phyloP scores from a whole-genome alignment of 2,329 filamentous ascomycete species.

The Penicillium sp. region DNA sequence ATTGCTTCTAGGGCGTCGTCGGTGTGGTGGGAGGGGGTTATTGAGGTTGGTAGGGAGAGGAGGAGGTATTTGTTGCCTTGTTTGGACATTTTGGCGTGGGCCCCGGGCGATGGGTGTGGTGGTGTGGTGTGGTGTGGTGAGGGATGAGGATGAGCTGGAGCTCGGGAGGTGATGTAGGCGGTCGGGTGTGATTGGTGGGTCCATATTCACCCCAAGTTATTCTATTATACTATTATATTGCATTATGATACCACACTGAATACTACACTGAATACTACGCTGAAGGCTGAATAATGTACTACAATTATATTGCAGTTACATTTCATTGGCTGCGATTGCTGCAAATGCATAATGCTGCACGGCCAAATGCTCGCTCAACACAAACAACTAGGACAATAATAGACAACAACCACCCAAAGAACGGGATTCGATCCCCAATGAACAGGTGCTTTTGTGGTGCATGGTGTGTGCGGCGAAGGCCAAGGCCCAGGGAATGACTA shows the following conservation, averaged over 20 bases:
- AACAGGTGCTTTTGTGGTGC: slow-evolving; percentile 2
- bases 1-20: slow-evolving; percentile 82
- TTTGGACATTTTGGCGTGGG: slow-evolving; percentile 45
- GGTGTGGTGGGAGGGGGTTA: slow-evolving; percentile 77
- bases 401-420: slow-evolving; percentile 16
- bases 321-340: slow-evolving; percentile 6
- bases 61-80: slow-evolving; percentile 72
- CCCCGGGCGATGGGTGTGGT: slow-evolving; percentile 19
- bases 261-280: no score
- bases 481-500: slow-evolving; percentile 25
- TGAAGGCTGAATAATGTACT: no score
- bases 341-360: slow-evolving; percentile 21
- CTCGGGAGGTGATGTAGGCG: slow-evolving; percentile 32
- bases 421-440: slow-evolving; percentile 8
- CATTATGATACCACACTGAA: no score
- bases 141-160: slow-evolving; percentile 12
- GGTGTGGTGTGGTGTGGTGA: slow-evolving; percentile 3
- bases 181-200: slow-evolving; percentile 27
- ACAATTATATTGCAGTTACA: no score
- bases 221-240: no score
- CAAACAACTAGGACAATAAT: slow-evolving; percentile 7
- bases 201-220: no score
- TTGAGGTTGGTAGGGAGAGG: slow-evolving; percentile 85
- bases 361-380: slow-evolving; percentile 24
- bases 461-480: no score